Base-by-base conservation (phyloP, 2,329 filamentous ascomycete genomes). In the Colletotrichum destructivum region DNA sequence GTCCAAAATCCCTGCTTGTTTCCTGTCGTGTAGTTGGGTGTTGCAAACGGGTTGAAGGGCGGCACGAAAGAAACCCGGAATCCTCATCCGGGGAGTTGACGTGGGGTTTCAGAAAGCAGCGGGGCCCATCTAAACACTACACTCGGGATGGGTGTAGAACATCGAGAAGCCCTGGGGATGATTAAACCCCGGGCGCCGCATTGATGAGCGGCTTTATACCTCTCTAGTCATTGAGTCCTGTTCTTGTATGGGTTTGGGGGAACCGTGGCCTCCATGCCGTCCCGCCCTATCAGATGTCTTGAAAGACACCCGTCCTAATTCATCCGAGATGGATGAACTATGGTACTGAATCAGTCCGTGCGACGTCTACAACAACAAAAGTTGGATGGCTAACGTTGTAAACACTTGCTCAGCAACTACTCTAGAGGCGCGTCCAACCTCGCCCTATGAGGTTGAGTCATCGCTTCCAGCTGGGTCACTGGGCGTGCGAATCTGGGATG, bases 51-150 rank as follows among this genome's bases (percentile, higher is more conserved):
- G 21, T 47, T 56, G 49, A 52, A 54, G 26, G 15, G 46, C n/a
- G 23, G 42, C 56, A 44, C 26, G 26, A 51, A 62, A 56, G 55
- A 56, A 52, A 71, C 49, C 44, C 61, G 60, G 49, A 51, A 49
- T 7, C 49, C 35, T 55, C 38, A 55, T 38, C 38, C 62, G 62
- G 35, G 9, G 23, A 7, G 38, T 54, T 52, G 59, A 26, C 59
- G 57, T 21, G 23, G 44, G 18, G 66, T 54, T 62, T 64, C 44
- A 51, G 18, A 42, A 21, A 68, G 59, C 23, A 18, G 21, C 31
- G 44, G 21, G 61, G 44, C 8, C 31, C 3, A 31, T 31, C 26
- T 31, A 7, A 31, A 35, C n/a, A 13, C 35, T 49, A 31, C 2
- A 31, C 26, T 31, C 26, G 26, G 26, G 26, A 31, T 31, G 26